phyloP scores from a whole-genome alignment of 2,329 filamentous ascomycete species.

The Verticillium isaacii region DNA sequence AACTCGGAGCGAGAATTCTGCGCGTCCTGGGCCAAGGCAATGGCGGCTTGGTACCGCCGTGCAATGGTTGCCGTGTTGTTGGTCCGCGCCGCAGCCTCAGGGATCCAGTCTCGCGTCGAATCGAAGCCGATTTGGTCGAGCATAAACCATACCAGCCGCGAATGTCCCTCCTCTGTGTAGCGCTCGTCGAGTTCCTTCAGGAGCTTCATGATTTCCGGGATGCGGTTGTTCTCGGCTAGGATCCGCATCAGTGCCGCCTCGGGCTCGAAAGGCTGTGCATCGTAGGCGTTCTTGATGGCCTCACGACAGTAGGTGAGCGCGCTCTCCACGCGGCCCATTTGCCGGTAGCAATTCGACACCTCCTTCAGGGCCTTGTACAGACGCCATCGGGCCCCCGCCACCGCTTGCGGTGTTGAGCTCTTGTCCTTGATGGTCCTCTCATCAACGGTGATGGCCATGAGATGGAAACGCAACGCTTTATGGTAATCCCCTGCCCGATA shows the following conservation, averaged over 20 bases:
- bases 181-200: slow-evolving; percentile 25
- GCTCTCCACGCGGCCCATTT: slow-evolving; percentile 23
- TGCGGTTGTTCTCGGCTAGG: slow-evolving; percentile 29
- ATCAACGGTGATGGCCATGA: slow-evolving; percentile 31
- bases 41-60: slow-evolving; percentile 23
- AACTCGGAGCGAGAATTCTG: slow-evolving; percentile 30
- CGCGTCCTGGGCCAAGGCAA: slow-evolving; percentile 24
- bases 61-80: slow-evolving; percentile 23
- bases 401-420: slow-evolving; percentile 13
- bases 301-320: slow-evolving; percentile 30
- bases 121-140: slow-evolving; percentile 26
- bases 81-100: slow-evolving; percentile 31
- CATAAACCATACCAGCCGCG: slow-evolving; percentile 28
- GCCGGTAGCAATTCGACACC: slow-evolving; percentile 30
- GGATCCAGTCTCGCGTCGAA: slow-evolving; percentile 31
- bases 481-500: slow-evolving; percentile 28
- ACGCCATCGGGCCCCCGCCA: slow-evolving; percentile 28
- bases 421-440: slow-evolving; percentile 21
- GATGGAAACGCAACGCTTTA: slow-evolving; percentile 27
- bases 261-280: slow-evolving; percentile 29
- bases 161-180: slow-evolving; percentile 16
- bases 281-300: slow-evolving; percentile 23
- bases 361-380: slow-evolving; percentile 35
- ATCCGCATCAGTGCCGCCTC: slow-evolving; percentile 30
- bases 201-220: slow-evolving; percentile 28